These are phyloP conservation scores for Arthrobotrys sinensis DNA, from an alignment of 2,329 filamentous ascomycete genomes.

Conservation along the genomic window DNA sequence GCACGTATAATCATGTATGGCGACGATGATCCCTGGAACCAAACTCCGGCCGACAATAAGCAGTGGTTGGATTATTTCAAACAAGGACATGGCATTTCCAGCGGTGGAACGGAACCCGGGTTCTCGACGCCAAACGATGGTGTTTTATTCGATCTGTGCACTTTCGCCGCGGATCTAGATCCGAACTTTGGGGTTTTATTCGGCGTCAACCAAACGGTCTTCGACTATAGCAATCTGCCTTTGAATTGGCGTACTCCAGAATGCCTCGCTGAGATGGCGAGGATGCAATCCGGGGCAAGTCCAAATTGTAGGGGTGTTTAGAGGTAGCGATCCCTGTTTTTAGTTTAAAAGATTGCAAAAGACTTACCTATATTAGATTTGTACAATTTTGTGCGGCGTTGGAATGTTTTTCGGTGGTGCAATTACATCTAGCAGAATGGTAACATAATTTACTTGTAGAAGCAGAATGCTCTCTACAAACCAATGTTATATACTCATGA, in stretches of 20 bases:
- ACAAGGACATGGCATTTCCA: conserved; percentile 71
- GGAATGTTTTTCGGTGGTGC: too few species aligned
- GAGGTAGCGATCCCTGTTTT: too few species aligned
- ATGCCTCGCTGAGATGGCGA: conserved; percentile 15
- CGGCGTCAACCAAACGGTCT: neutral
- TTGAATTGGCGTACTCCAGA: conserved; percentile 5
- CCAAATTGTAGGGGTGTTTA: neutral
- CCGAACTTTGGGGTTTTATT: conserved; percentile 5
- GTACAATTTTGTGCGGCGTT: too few species aligned
- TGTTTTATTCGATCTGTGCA: neutral
- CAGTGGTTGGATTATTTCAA: conserved; percentile 73
- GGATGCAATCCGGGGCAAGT: too few species aligned
- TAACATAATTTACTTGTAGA: too few species aligned
- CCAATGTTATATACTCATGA: too few species aligned
- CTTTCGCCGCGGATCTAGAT: neutral
- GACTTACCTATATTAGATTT: too few species aligned
- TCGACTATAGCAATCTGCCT: neutral
- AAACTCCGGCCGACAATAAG: conserved; percentile 74
- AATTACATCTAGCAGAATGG: too few species aligned
- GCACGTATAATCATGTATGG: conserved; percentile 77
- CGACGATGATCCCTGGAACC: conserved; percentile 76
- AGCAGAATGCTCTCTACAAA: too few species aligned
- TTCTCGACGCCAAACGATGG: neutral
- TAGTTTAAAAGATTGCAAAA: too few species aligned
- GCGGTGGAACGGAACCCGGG: neutral